A percentile compares a stretch with the other conserved stretches of the same genome.
Evolutionary conservation across 1,284 basidiomycete genomes (phyloP).

Genomic region (Ceratobasidium sp.): DNA sequence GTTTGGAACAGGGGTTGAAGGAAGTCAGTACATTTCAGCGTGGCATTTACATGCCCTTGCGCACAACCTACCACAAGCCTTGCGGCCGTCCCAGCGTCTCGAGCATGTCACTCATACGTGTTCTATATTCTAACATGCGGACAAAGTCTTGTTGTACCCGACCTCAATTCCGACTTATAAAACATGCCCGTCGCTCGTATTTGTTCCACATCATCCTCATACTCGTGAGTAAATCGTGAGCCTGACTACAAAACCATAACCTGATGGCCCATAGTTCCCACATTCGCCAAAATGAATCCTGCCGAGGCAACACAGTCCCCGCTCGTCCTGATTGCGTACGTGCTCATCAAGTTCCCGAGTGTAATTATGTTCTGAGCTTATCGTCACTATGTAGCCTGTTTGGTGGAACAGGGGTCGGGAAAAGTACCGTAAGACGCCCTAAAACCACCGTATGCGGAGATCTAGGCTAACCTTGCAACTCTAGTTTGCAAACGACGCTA

Average conservation of each 20-base stretch:
- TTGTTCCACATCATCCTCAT: not conserved
- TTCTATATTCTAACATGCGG: not conserved
- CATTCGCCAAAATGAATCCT: not conserved
- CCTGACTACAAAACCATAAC: not conserved
- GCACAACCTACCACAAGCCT: too few species aligned
- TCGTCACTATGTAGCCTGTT: constrained; percentile 15
- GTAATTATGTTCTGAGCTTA: too few species aligned
- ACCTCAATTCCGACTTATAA: not conserved
- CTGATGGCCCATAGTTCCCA: not conserved
- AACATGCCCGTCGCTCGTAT: not conserved
- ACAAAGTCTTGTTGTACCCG: not conserved
- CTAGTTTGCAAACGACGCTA: constrained; percentile 3
- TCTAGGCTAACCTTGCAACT: not conserved
- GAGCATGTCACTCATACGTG: not conserved
- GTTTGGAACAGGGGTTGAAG: too few species aligned
- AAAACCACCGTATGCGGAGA: not conserved
- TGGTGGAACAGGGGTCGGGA: constrained; percentile 26
- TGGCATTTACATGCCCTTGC: too few species aligned
- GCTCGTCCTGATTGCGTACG: constrained; percentile 25
- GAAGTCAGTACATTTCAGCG: too few species aligned
- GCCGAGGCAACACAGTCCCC: not conserved
- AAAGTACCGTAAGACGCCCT: not conserved
- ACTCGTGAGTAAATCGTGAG: not conserved
- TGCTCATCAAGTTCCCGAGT: too few species aligned
- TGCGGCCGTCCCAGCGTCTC: too few species aligned